A percentile compares a stretch with the other conserved stretches of the same genome.
These are phyloP conservation scores for Thalassiosira sp. DNA, from an alignment of 352 stramenopile genomes.

Conservation along the genomic window DNA sequence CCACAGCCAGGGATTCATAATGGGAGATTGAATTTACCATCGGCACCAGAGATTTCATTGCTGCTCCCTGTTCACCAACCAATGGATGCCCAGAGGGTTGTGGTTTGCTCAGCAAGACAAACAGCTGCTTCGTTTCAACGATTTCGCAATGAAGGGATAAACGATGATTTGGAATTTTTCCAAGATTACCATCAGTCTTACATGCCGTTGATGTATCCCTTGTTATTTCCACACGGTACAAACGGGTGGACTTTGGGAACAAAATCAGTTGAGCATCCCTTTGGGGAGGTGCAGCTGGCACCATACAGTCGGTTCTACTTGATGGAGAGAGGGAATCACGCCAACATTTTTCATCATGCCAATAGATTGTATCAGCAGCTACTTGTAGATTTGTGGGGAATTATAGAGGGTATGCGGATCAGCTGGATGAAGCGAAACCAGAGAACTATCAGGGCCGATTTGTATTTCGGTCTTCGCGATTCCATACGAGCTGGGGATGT, in stretches of 20 bases:
- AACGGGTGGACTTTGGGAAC: conserved; percentile 24
- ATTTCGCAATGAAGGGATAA: not conserved
- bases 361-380: conserved; percentile 21
- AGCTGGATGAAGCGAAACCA: conserved; percentile 13
- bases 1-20: not conserved
- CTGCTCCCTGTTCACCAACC: not conserved
- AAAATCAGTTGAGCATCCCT: not conserved
- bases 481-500: not conserved
- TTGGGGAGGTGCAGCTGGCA: not conserved
- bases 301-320: conserved; percentile 16
- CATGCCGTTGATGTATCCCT: conserved; percentile 14
- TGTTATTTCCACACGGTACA: conserved; percentile 30
- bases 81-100: not conserved
- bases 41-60: conserved; percentile 6
- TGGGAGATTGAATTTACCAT: conserved; percentile 5
- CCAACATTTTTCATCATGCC: conserved; percentile 6
- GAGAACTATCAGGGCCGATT: conserved; percentile 6
- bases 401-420: not conserved
- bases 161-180: not conserved
- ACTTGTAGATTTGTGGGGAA: conserved; percentile 29
- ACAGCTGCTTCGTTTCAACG: too few relatives aligned
- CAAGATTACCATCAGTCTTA: conserved; percentile 24
- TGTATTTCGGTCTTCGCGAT: conserved; percentile 4
- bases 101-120: not conserved
- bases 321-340: not conserved